phyloP scores from a whole-genome alignment of 225 moss, liverwort and hornwort species.

The Pseudisothecium myosuroides region DNA sequence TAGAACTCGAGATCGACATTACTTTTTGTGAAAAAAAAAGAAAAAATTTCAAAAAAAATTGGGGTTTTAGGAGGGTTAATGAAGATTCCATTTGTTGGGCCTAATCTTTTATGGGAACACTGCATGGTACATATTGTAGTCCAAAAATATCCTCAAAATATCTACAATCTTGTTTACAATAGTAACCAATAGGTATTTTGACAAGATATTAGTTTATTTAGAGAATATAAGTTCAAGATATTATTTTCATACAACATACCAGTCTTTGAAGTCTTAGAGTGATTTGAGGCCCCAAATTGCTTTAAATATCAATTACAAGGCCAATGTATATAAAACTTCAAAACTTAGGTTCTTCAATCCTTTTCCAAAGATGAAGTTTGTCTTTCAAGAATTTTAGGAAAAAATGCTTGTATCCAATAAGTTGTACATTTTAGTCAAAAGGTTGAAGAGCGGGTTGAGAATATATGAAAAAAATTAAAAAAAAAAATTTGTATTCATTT shows the following conservation, averaged over 20 bases:
- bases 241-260: not conserved
- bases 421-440: not conserved
- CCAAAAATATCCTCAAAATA: not conserved
- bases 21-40: rapidly evolving
- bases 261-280: rapidly evolving
- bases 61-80: rapidly evolving
- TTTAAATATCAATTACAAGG: not conserved
- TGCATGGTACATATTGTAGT: not conserved
- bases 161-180: not conserved
- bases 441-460: rapidly evolving
- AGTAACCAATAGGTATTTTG: not conserved
- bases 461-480: no score
- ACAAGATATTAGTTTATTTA: not conserved
- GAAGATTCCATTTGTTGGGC: not conserved
- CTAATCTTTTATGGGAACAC: no score
- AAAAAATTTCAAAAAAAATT: not conserved
- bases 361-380: not conserved
- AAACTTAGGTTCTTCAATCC: no score
- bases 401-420: not conserved
- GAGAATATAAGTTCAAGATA: not conserved
- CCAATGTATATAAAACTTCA: not conserved
- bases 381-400: not conserved
- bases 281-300: not conserved
- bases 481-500: no score
- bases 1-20: rapidly evolving